Conservation (phyloP, 2,329 filamentous ascomycete species). For the Westerdykella aurantiaca region DNA sequence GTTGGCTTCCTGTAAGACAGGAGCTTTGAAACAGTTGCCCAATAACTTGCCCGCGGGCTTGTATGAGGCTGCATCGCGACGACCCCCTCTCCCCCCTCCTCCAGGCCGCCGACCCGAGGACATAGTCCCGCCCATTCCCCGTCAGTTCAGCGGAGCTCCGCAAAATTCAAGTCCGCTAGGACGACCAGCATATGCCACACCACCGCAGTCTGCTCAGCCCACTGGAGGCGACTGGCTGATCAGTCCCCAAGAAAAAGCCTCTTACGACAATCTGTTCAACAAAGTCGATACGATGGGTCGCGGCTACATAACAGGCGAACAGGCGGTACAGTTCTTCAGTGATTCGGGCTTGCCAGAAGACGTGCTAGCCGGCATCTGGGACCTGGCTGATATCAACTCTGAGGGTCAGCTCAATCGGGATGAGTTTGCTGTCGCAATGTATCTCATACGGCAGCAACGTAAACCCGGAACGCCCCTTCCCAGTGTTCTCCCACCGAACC, state of each 20-base stretch:
- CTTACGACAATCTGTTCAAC: conserved; percentile 81
- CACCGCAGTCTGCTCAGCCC: conserved; percentile 47
- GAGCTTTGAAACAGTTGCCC: conserved; percentile 72
- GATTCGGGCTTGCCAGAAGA: conserved; percentile 88
- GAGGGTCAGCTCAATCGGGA: conserved; percentile 79
- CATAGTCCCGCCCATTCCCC: conserved; percentile 60
- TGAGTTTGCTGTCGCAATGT: conserved; percentile 97
- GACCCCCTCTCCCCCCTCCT: conserved; percentile 42
- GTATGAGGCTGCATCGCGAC: conserved; percentile 80
- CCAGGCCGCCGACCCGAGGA: conserved; percentile 46
- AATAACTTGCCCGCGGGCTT: conserved; percentile 74
- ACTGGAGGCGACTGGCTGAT: conserved; percentile 74
- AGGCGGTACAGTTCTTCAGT: conserved; percentile 89
- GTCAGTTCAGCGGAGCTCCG: conserved; percentile 68
- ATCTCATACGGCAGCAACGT: conserved; percentile 85
- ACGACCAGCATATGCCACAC: conserved; percentile 46
- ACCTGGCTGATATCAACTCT: conserved; percentile 88
- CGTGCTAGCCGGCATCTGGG: conserved; percentile 89
- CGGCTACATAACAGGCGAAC: conserved; percentile 86
- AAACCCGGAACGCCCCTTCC: conserved; percentile 68
- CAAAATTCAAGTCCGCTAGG: conserved; percentile 57
- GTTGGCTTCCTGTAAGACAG: conserved; percentile 83
- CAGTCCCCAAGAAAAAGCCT: conserved; percentile 72
- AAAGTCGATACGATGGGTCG: conserved; percentile 74
- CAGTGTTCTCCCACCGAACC: conserved; percentile 66